Evolutionary conservation across 805 yeast species (phyloP), one percentile per base, ranked within the genome.

Genomic region (Starmerella sp.): DNA sequence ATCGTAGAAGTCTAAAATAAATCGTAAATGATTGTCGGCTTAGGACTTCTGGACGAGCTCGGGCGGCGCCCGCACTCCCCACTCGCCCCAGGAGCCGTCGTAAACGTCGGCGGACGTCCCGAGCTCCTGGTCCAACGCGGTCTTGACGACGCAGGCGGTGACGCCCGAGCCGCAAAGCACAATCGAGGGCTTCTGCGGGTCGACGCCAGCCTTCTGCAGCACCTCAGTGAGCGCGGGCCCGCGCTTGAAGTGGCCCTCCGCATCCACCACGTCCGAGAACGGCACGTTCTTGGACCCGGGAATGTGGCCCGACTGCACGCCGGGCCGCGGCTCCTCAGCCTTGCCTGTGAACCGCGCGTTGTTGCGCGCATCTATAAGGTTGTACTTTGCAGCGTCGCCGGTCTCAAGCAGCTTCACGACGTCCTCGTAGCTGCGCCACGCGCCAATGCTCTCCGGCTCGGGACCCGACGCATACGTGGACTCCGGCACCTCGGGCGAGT

Each of bases 91-190:
- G 59, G 69, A 62, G 57, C 75, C 98, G 64, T 93, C 98, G 63
- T 85, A 85, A 28, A 85, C 77, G 41, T 76, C 75, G 13, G 83
- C 71, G 5, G 67, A 68, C 42, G 72, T 67, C 34, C 73, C 71
- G 0, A 80, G 81, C 4, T 63, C 54, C n/a, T 71, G 64, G 54
- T 80, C 82, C 43, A 85, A 67, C 1, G 95, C 97, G 8, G 84
- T 73, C 68, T 86, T 84, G 47, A 91, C 76, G 42, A 93, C 81
- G 59, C 91, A 87, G 0, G 97, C 97, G 10, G 97, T 83, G 49
- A 93, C 97, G 47, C 97, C 98, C 0, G 97, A 84, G 32, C 97
- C 98, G 67, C 98, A 93, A 86, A 86, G 81, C 41, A 84, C 85
- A 50, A 93, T 80, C 17, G 86, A 80, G 11, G 87, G 90, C 63